These are phyloP conservation scores for Tremella mesenterica DNA, from an alignment of 768 basidiomycete species.

Conservation along the genomic window DNA sequence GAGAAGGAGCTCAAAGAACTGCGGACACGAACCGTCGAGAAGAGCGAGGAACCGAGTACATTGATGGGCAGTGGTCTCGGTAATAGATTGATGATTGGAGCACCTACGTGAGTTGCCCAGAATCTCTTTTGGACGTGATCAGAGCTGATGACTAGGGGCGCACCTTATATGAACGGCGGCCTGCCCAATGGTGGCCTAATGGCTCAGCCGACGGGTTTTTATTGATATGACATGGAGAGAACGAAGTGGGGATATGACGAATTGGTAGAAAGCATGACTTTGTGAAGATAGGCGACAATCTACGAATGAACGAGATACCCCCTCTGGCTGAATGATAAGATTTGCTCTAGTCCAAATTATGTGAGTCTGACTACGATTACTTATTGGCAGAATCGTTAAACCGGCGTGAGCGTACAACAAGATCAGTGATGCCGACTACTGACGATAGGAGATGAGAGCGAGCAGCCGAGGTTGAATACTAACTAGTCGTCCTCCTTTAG, in stretches of 20 bases:
- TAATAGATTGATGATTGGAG: conserved; percentile 41
- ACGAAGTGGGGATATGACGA: neutral
- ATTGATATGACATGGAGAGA: no score
- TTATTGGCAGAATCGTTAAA: no score
- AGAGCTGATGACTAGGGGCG: conserved; percentile 6
- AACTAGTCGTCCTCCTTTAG: no score
- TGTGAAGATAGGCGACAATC: no score
- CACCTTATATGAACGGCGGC: conserved; percentile 22
- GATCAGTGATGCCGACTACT: no score
- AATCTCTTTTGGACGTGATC: neutral
- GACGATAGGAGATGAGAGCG: no score
- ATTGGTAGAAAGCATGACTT: neutral
- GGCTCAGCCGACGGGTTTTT: conserved; percentile 34
- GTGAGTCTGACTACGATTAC: no score
- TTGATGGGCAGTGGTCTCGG: conserved; percentile 72
- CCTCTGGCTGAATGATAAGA: no score
- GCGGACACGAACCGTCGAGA: conserved; percentile 73
- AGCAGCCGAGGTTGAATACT: no score
- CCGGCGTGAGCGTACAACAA: no score
- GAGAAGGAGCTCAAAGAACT: conserved; percentile 87
- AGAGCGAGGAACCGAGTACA: conserved; percentile 68
- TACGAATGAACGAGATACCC: no score
- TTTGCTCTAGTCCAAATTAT: no score
- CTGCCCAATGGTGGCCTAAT: conserved; percentile 30
- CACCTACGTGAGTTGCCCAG: conserved; percentile 26